Evolutionary conservation across 139 green algal genomes (phyloP).

Genomic region (Chlamydomonas eustigma): DNA sequence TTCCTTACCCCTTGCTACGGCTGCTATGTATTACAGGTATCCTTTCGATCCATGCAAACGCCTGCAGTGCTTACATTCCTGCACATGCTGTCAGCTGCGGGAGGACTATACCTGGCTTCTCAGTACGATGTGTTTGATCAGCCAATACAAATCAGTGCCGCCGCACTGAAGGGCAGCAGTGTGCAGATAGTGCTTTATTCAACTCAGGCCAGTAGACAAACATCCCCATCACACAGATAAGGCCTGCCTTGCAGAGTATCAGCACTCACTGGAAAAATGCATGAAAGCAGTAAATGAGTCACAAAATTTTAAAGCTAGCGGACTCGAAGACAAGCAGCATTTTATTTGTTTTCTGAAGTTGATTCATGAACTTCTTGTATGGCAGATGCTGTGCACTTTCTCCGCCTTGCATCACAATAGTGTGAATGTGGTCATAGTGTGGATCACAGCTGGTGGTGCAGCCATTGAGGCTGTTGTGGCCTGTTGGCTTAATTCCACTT

Average conservation of each 20-base stretch:
- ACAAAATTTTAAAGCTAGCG: no score
- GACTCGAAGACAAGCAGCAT: no score
- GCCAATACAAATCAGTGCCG: not conserved
- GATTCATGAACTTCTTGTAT: no score
- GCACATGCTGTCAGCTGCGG: conserved; percentile 14
- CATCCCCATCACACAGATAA: no score
- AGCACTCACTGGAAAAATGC: no score
- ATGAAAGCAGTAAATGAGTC: no score
- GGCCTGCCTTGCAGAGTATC: no score
- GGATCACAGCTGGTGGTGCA: conserved; percentile 1
- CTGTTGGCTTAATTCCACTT: not conserved
- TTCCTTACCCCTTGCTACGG: no score
- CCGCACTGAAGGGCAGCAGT: conserved; percentile 1
- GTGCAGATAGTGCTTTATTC: conserved; percentile 1
- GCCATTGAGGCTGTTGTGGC: not conserved
- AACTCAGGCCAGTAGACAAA: conserved; percentile 9
- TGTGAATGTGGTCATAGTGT: conserved; percentile 8
- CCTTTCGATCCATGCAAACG: conserved; percentile 10
- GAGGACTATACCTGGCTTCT: not conserved
- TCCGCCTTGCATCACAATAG: conserved; percentile 13
- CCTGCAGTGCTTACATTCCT: conserved; percentile 23
- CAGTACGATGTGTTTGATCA: conserved; percentile 12
- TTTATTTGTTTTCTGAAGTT: no score
- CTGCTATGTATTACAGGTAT: conserved; percentile 2
- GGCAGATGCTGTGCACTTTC: conserved; percentile 20